Percentiles rank a stretch among this genome's conserved stretches.
phyloP scores from a whole-genome alignment of 2,329 filamentous ascomycete species.

The Beauveria scarabaeidicola region DNA sequence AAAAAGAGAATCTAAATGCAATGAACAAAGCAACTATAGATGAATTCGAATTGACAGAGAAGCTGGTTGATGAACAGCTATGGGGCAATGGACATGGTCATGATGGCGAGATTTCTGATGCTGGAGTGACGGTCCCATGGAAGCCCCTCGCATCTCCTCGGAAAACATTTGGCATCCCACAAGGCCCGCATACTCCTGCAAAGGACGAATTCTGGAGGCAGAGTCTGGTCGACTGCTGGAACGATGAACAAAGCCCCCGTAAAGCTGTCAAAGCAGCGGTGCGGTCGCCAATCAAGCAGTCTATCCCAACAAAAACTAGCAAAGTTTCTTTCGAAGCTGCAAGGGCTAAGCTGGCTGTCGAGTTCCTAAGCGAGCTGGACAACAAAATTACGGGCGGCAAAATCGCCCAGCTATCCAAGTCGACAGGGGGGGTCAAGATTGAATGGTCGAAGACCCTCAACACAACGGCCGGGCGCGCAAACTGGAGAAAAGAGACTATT shows the following conservation, averaged over 20 bases:
- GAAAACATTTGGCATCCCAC: conserved; percentile 35
- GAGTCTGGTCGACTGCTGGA: conserved; percentile 53
- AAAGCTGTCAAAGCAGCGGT: conserved; percentile 28
- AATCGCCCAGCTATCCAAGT: conserved; percentile 47
- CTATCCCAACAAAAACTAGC: conserved; percentile 26
- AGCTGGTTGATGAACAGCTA: neutral
- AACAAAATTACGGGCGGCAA: conserved; percentile 49
- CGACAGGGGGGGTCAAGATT: conserved; percentile 62
- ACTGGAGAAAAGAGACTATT: conserved; percentile 57
- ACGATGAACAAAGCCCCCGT: conserved; percentile 50
- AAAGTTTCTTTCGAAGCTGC: conserved; percentile 54
- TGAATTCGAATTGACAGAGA: neutral
- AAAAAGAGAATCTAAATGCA: neutral
- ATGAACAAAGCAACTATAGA: neutral
- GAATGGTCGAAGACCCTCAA: conserved; percentile 72
- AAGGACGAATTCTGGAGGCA: conserved; percentile 54
- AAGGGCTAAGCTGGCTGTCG: conserved; percentile 54
- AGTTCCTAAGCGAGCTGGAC: conserved; percentile 65
- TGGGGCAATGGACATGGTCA: neutral
- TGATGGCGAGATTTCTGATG: neutral
- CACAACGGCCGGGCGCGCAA: conserved; percentile 68
- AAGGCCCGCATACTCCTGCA: conserved; percentile 43
- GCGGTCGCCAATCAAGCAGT: conserved; percentile 22
- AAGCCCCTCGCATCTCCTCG: conserved; percentile 22
- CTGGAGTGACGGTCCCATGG: neutral